Evolutionary conservation across 495 filamentous ascomycete species (phyloP).

Genomic region (Hypoxylon lenormandii): DNA sequence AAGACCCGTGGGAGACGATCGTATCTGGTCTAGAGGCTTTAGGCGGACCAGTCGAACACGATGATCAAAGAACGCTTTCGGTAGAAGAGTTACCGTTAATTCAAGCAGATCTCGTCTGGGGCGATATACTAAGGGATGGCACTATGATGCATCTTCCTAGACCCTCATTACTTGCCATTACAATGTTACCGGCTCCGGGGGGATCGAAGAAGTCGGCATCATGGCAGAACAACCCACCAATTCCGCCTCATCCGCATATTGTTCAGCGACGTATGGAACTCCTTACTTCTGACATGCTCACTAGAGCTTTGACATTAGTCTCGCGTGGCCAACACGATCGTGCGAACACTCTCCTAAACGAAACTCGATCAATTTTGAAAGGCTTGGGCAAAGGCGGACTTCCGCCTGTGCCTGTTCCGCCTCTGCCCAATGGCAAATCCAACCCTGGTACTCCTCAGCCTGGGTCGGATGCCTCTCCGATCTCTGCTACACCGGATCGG

Average conservation of each 20-base stretch:
- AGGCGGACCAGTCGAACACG: conserved; percentile 87
- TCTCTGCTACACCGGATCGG: conserved; percentile 61
- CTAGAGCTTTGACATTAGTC: conserved; percentile 88
- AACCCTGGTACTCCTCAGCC: conserved; percentile 63
- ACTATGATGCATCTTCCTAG: conserved; percentile 86
- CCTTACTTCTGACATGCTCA: conserved; percentile 97
- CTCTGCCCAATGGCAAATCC: conserved; percentile 56
- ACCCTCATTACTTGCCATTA: conserved; percentile 94
- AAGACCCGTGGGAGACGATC: conserved; percentile 96
- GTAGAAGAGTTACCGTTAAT: conserved; percentile 96
- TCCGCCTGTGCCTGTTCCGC: conserved; percentile 80
- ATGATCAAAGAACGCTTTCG: conserved; percentile 83
- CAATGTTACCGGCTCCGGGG: conserved; percentile 86
- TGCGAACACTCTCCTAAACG: conserved; percentile 87
- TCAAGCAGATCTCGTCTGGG: conserved; percentile 93
- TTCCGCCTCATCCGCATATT: conserved; percentile 93
- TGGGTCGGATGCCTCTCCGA: conserved; percentile 59
- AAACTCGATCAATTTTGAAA: conserved; percentile 94
- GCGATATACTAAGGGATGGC: conserved; percentile 92
- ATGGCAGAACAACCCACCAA: conserved; percentile 79
- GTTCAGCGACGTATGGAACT: conserved; percentile 98
- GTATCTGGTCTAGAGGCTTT: conserved; percentile 95
- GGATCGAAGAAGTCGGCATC: conserved; percentile 68
- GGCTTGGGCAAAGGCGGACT: conserved; percentile 94
- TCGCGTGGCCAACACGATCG: conserved; percentile 92